A percentile compares a stretch with the other conserved stretches of the same genome.
These are phyloP conservation scores for Chaetomidium leptoderma DNA, from an alignment of 495 filamentous ascomycete genomes.

Conservation along the genomic window DNA sequence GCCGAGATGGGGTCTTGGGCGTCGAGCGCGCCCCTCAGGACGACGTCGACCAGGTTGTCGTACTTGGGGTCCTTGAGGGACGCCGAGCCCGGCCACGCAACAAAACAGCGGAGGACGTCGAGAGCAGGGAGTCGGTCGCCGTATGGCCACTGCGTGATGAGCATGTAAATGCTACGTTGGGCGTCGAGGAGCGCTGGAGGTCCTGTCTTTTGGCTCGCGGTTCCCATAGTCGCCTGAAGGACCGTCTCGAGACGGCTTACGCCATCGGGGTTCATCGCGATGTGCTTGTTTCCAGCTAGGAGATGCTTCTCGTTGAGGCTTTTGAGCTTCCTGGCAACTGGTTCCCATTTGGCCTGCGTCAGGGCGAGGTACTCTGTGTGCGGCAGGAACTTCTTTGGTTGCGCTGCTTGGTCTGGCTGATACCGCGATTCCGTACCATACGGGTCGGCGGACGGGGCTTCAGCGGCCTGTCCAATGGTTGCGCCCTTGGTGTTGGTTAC, in stretches of 20 bases:
- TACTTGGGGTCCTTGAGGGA: conserved; percentile 41
- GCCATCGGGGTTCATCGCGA: conserved; percentile 68
- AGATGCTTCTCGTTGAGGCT: conserved; percentile 27
- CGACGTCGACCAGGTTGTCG: conserved; percentile 50
- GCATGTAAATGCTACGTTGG: conserved; percentile 54
- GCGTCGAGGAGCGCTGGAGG: conserved; percentile 55
- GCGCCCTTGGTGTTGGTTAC: conserved; percentile 82
- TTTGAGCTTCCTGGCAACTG: conserved; percentile 24
- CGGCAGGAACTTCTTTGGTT: conserved; percentile 61
- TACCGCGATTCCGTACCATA: conserved; percentile 77
- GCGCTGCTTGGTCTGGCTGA: conserved; percentile 61
- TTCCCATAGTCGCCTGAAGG: conserved; percentile 11
- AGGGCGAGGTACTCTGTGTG: conserved; percentile 81
- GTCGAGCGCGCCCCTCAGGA: conserved; percentile 43
- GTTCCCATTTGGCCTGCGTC: conserved; percentile 41
- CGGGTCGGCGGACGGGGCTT: conserved; percentile 55
- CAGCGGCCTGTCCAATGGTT: conserved; percentile 57
- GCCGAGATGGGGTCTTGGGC: conserved; percentile 23
- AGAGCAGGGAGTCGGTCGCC: conserved; percentile 74
- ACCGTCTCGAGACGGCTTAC: conserved; percentile 37
- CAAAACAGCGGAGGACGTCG: conserved; percentile 77
- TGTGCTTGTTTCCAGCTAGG: conserved; percentile 63
- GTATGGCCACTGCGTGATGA: conserved; percentile 72
- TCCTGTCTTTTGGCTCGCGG: conserved; percentile 45
- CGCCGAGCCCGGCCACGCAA: conserved; percentile 60